These are phyloP conservation scores for Brassica cretica DNA, from an alignment of 345 rosid genomes.

Conservation along the genomic window DNA sequence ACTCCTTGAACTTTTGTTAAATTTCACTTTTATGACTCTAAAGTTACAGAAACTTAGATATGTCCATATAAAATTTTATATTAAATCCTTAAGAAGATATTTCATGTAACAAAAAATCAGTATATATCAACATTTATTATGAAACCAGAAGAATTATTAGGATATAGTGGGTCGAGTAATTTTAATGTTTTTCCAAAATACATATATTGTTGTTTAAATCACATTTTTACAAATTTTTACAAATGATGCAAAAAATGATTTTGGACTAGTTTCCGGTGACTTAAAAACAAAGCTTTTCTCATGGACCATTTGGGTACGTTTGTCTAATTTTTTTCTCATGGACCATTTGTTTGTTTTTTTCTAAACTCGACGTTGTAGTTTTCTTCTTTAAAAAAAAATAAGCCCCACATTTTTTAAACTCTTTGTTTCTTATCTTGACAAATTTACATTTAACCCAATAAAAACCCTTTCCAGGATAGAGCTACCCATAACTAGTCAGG, in stretches of 20 bases:
- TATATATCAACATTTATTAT: neutral
- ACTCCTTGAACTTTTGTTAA: neutral
- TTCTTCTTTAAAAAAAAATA: neutral
- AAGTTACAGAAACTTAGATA: neutral
- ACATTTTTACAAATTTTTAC: too few relatives aligned
- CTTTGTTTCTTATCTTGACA: neutral
- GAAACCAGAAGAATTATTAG: neutral
- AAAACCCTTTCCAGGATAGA: neutral
- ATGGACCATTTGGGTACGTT: conserved; percentile 21
- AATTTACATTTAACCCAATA: neutral
- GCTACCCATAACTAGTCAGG: conserved; percentile 9
- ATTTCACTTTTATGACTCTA: neutral
- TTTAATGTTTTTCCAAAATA: neutral
- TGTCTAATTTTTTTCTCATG: neutral
- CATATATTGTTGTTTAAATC: neutral
- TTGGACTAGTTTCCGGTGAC: neutral
- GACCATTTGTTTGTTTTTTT: neutral
- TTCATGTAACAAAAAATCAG: neutral
- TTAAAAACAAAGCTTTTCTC: conserved; percentile 15
- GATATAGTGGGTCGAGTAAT: neutral
- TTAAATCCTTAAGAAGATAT: neutral
- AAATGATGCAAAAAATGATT: conserved; percentile 5
- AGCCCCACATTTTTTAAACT: neutral
- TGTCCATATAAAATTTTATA: neutral
- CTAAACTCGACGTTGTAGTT: neutral